These are phyloP conservation scores for Suillus discolor DNA, from an alignment of 768 basidiomycete species.

Conservation along the genomic window DNA sequence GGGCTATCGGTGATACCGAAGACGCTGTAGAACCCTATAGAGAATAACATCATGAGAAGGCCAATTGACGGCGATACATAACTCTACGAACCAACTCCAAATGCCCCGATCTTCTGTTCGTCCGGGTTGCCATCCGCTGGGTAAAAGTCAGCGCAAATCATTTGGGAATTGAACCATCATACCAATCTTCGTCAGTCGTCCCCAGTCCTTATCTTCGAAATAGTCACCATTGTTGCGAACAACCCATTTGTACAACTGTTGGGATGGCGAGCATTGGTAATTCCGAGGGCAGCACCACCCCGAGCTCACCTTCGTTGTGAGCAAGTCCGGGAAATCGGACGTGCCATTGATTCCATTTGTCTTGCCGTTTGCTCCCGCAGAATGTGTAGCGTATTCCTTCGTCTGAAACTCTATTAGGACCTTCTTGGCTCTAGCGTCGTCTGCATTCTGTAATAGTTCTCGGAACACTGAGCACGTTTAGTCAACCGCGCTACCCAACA, in stretches of 20 bases:
- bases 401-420: conserved; percentile 43
- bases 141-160: background rate
- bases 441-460: conserved; percentile 60
- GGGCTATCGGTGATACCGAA: conserved; percentile 33
- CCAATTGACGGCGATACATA: background rate
- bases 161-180: background rate
- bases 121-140: conserved; percentile 56
- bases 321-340: conserved; percentile 7
- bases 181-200: conserved; percentile 48
- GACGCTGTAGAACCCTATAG: conserved; percentile 28
- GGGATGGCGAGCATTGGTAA: conserved; percentile 6
- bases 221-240: conserved; percentile 50
- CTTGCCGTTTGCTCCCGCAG: conserved; percentile 5
- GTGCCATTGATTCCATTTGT: conserved; percentile 1
- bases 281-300: background rate
- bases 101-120: conserved; percentile 53
- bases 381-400: conserved; percentile 11
- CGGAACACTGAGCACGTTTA: conserved; percentile 42
- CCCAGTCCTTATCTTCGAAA: conserved; percentile 51
- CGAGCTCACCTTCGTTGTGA: conserved; percentile 5
- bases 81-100: conserved; percentile 33
- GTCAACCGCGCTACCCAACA: background rate
- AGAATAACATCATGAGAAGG: background rate
- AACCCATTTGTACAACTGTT: conserved; percentile 40
- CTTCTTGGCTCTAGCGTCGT: conserved; percentile 43